Evolutionary conservation across 345 rosid species (phyloP).

Genomic region (Limnanthes douglasii): DNA sequence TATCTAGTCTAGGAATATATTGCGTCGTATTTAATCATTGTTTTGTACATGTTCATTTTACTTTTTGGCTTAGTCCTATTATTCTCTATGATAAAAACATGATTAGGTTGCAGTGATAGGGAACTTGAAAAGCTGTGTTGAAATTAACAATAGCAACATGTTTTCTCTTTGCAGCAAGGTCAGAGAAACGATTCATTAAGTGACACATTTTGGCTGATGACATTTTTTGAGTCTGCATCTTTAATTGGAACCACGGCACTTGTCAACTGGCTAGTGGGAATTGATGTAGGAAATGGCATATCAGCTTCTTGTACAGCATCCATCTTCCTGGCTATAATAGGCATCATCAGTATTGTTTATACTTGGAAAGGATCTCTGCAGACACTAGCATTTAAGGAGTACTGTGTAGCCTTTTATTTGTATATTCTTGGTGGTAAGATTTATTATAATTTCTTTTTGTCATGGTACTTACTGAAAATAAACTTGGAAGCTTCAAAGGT

Average conservation of each 20-base stretch:
- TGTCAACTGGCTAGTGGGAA: constrained; percentile 48
- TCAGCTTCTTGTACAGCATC: constrained; percentile 27
- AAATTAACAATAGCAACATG: neutral
- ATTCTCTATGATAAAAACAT: too few species aligned
- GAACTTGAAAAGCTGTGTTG: neutral
- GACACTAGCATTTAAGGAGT: constrained; percentile 22
- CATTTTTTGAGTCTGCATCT: constrained; percentile 61
- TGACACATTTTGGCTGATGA: constrained; percentile 91
- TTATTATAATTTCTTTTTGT: neutral
- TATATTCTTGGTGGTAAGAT: constrained; percentile 48
- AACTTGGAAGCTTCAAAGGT: too few species aligned
- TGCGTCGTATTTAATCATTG: neutral
- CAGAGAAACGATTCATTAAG: constrained; percentile 56
- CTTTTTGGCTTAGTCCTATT: too few species aligned
- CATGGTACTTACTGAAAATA: too few species aligned
- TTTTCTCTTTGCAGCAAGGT: constrained; percentile 49
- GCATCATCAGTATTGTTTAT: constrained; percentile 25
- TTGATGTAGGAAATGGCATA: constrained; percentile 24
- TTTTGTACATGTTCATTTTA: neutral
- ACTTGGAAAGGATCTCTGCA: constrained; percentile 38
- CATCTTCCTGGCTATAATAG: constrained; percentile 32
- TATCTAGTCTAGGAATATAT: neutral
- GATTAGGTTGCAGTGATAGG: neutral
- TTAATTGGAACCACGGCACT: constrained; percentile 68
- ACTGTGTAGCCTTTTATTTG: constrained; percentile 26